Evolutionary conservation across 2,329 filamentous ascomycete genomes (phyloP).

Genomic region (Pseudogymnoascus sp.): DNA sequence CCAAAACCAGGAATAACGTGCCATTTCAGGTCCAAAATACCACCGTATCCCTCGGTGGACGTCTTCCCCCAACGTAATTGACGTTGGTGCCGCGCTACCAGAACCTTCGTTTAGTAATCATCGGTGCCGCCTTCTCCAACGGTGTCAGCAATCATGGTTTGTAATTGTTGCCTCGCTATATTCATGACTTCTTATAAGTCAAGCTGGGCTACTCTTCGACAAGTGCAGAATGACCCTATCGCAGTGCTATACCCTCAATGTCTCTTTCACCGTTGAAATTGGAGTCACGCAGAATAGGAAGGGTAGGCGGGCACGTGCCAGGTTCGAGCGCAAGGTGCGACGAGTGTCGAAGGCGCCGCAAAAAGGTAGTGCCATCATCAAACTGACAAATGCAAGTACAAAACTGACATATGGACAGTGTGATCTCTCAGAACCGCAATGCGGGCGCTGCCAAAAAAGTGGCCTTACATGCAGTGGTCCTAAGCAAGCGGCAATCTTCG

Average conservation of each 20-base stretch:
- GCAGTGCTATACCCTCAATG: neutral
- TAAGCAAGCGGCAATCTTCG: neutral
- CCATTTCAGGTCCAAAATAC: too few relatives aligned
- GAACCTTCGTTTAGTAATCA: neutral
- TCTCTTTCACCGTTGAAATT: neutral
- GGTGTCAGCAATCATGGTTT: neutral
- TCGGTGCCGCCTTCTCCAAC: neutral
- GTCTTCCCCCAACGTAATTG: neutral
- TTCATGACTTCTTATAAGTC: neutral
- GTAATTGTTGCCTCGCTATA: neutral
- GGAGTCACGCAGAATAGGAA: neutral
- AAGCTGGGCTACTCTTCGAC: neutral
- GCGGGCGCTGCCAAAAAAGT: neutral
- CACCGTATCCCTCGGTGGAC: too few relatives aligned
- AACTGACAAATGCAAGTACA: neutral
- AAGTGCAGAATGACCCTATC: neutral
- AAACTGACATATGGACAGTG: neutral
- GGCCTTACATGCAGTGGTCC: neutral
- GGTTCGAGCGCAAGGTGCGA: neutral
- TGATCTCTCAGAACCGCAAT: neutral
- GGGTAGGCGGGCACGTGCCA: neutral
- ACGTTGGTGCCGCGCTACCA: neutral
- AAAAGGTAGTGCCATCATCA: neutral
- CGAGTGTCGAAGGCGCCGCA: neutral
- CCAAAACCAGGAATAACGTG: too few relatives aligned